Evolutionary conservation across 2,329 filamentous ascomycete species (phyloP).

Genomic region (Ophiostoma sp.): DNA sequence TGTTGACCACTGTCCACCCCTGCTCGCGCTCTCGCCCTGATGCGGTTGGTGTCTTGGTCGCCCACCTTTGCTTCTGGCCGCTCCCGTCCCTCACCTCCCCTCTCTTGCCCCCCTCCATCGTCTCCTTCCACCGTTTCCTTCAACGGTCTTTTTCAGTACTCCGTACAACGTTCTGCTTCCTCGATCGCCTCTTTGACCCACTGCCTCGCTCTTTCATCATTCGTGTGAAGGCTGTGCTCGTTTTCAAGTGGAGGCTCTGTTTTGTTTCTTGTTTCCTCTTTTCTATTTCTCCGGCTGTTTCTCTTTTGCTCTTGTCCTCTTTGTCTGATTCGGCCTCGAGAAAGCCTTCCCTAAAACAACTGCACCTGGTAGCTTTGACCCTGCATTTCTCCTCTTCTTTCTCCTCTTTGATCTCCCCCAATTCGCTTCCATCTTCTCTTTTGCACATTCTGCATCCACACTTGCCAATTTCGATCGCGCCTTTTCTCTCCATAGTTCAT

Average conservation of each 20-base stretch:
- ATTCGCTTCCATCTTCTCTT: background rate
- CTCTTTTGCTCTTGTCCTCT: background rate
- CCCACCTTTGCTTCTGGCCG: background rate
- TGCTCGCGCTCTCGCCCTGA: background rate
- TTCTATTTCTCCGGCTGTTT: background rate
- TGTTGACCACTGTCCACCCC: background rate
- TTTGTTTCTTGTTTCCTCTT: constrained; percentile 12
- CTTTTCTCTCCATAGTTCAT: background rate
- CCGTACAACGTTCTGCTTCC: background rate
- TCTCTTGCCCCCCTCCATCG: background rate
- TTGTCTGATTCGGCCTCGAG: background rate
- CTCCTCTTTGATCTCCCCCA: background rate
- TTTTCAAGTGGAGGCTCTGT: background rate
- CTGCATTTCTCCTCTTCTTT: background rate
- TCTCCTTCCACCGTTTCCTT: background rate
- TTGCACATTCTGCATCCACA: background rate
- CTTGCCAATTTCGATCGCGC: background rate
- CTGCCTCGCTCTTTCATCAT: background rate
- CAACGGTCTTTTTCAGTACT: background rate
- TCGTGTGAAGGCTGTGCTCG: constrained; percentile 14
- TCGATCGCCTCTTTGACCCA: background rate
- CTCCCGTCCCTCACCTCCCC: background rate
- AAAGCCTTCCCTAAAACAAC: background rate
- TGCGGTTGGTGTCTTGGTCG: background rate
- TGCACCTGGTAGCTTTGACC: background rate